These are phyloP conservation scores for Eremochloa ophiuroides DNA, from an alignment of 176 grass and related monocot genomes.

Conservation along the genomic window DNA sequence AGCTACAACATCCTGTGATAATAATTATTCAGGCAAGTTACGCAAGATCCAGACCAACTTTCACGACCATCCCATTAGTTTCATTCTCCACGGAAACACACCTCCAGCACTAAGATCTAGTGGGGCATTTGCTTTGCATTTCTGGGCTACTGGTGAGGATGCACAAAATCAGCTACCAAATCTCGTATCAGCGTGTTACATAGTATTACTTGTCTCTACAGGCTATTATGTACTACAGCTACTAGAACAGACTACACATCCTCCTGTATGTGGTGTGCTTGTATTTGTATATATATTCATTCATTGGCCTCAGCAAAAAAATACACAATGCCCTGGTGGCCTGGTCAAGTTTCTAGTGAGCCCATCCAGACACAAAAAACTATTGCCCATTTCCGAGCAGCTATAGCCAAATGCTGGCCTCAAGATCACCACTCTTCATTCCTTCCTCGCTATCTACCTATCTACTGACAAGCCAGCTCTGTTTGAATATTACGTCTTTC, in stretches of 20 bases:
- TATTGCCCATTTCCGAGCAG: neutral
- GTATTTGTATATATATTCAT: neutral
- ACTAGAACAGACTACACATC: neutral
- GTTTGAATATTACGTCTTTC: slow-evolving; percentile 67
- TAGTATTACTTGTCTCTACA: neutral
- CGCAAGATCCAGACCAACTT: neutral
- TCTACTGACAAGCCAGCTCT: neutral
- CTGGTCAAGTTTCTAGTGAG: too few species aligned
- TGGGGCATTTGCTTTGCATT: too few species aligned
- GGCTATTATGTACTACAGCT: too few species aligned
- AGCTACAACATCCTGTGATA: too few species aligned
- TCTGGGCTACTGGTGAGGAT: neutral
- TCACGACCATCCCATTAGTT: neutral
- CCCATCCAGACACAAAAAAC: neutral
- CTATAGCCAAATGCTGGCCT: too few species aligned
- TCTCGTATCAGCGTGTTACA: neutral
- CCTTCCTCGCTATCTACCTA: neutral
- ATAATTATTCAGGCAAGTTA: neutral
- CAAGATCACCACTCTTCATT: neutral
- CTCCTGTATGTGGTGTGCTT: neutral
- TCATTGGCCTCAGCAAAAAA: too few species aligned
- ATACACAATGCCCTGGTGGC: too few species aligned
- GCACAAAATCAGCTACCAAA: neutral
- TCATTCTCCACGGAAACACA: neutral
- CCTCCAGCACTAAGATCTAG: neutral